phyloP scores from a whole-genome alignment of 495 filamentous ascomycete species.

The Tuber microsphaerosporum region DNA sequence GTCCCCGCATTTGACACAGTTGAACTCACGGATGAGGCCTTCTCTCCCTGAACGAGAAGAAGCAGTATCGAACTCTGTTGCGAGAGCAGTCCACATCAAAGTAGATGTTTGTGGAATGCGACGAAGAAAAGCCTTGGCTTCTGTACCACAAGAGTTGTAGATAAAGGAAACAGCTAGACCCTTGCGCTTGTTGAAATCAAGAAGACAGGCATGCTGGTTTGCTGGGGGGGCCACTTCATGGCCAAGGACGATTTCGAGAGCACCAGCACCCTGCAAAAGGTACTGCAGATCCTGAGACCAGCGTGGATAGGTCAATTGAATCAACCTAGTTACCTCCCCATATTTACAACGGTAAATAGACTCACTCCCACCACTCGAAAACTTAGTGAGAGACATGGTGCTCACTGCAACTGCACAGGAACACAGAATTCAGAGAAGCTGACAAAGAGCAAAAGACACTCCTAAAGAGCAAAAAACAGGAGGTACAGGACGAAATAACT shows the following conservation, averaged over 20 bases:
- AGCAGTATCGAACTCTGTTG: neutral
- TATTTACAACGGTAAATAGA: neutral
- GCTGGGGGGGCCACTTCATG: neutral
- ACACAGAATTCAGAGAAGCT: no score
- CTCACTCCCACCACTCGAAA: no score
- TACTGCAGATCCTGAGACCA: neutral
- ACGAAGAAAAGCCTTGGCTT: neutral
- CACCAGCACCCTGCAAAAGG: neutral
- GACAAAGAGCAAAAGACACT: no score
- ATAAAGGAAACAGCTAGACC: neutral
- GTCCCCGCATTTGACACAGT: neutral
- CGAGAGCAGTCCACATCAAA: neutral
- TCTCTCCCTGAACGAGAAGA: neutral
- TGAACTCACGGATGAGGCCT: neutral
- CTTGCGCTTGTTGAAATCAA: neutral
- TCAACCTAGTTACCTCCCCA: neutral
- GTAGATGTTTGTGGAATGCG: no score
- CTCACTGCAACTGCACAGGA: no score
- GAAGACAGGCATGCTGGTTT: neutral
- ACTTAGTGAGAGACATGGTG: no score
- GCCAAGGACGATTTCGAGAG: neutral
- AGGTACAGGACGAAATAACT: no score
- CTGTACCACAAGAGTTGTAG: neutral
- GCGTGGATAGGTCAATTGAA: neutral
- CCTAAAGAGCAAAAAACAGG: no score